Conservation (phyloP, 768 basidiomycete species). For the Asterophora parasitica region DNA sequence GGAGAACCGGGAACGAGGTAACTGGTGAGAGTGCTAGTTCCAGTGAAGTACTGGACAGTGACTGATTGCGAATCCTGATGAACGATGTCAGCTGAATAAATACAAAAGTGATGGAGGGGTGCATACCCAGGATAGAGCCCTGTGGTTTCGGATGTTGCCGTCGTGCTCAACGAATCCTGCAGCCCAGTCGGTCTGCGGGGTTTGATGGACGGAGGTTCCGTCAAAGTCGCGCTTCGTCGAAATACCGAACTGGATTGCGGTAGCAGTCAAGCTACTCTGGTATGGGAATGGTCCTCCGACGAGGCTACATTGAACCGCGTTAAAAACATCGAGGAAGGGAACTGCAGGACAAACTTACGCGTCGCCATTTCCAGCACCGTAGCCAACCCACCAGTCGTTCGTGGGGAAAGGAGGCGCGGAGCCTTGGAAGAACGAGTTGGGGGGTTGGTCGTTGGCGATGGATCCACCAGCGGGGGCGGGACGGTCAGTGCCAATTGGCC, state of each 20-base stretch:
- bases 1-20: too few species aligned
- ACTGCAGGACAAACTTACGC: slow-evolving; percentile 15
- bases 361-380: slow-evolving; percentile 23
- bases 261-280: slow-evolving; percentile 23
- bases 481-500: slow-evolving; percentile 22
- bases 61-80: slow-evolving; percentile 29
- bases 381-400: slow-evolving; percentile 33
- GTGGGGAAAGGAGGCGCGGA: slow-evolving; percentile 30
- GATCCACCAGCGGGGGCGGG: slow-evolving; percentile 23
- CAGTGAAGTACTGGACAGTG: too few species aligned
- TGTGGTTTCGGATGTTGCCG: slow-evolving; percentile 25
- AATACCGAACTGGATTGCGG: slow-evolving; percentile 26
- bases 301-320: slow-evolving; percentile 15
- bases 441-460: slow-evolving; percentile 23
- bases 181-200: slow-evolving; percentile 28
- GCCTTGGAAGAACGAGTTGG: slow-evolving; percentile 30
- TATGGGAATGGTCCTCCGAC: slow-evolving; percentile 30
- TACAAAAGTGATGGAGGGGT: not conserved
- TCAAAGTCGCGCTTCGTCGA: slow-evolving; percentile 26
- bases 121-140: slow-evolving; percentile 30
- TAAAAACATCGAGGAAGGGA: not conserved
- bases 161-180: slow-evolving; percentile 27
- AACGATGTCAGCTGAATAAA: not conserved
- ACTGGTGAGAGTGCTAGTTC: too few species aligned
- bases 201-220: slow-evolving; percentile 28